Evolutionary conservation across 257 asterid genomes (phyloP), one percentile per base, ranked within the genome.

Genomic region (Petrea volubilis): DNA sequence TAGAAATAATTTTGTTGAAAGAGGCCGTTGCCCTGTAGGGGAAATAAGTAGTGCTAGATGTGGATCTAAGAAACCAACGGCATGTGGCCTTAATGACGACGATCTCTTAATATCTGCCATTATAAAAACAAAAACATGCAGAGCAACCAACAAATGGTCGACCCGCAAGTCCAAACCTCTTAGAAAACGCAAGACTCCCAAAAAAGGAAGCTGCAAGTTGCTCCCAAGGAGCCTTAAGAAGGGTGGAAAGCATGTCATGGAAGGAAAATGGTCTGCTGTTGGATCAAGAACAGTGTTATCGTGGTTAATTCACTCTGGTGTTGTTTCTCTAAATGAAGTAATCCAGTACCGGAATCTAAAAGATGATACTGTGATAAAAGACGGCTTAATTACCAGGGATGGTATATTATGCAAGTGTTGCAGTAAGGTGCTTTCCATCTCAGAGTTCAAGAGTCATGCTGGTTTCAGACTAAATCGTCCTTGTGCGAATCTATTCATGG

Each of bases 391-490:
- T 67, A 88, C 96, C 74, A 70, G 84, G 82, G 87, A 84, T 60
- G 98, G 99, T 61, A 83, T 95, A 78, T 63, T 88, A 52, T 95
- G 99, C 84, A 87, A 74, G 77, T 95, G 98, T 64, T 95, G 99
- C 71, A 68, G 74, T 71, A 64, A 65, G 55, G 73, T 88, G 68
- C 81, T 90, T 78, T 84, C 97, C 64, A 72, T 90, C 59, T 85
- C 96, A 20, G 84, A 81, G 79, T 92, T 95, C 79, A 87, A 87
- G 81, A 68, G 36, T 74, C 99, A 95, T 81, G 86, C 92, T 74
- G 97, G 92, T 78, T 87, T 80, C 73, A 80, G 49, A 78, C 73
- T 58, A 27, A 81, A 71, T 79, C 76, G 79, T 64, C 93, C 96
- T 15, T 90, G 96, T 55, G 51, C 72, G 74, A 87, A 95, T 81